Conservation (phyloP, 2,329 filamentous ascomycete genomes). For the Neophaeococcomyces mojaviensis region DNA sequence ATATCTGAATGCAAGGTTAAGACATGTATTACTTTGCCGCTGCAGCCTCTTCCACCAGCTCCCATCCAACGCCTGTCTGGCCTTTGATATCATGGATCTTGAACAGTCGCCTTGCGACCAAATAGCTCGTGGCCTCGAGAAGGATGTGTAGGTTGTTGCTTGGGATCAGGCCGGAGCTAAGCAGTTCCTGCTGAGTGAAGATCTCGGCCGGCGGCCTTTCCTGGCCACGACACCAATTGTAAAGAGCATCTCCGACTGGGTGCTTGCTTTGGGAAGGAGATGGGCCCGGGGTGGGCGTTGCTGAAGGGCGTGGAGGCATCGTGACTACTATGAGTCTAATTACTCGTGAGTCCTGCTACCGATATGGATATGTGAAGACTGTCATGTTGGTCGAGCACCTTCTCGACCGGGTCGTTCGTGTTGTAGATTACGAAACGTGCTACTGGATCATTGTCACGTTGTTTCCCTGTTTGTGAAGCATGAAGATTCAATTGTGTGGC, state of each 20-base stretch:
- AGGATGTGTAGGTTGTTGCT: constrained; percentile 36
- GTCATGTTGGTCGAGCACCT: constrained; percentile 19
- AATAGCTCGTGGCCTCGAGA: constrained; percentile 36
- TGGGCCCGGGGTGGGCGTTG: constrained; percentile 27
- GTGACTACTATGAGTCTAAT: constrained; percentile 6
- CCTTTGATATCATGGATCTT: constrained; percentile 35
- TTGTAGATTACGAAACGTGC: background rate
- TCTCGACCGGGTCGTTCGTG: constrained; percentile 3
- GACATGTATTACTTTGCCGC: constrained; percentile 23
- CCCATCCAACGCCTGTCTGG: constrained; percentile 39
- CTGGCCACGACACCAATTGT: constrained; percentile 35
- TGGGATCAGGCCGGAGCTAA: constrained; percentile 36
- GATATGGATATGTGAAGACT: constrained; percentile 19
- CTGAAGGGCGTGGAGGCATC: constrained; percentile 20
- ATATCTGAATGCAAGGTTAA: background rate
- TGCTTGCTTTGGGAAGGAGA: constrained; percentile 14
- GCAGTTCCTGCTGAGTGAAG: constrained; percentile 41
- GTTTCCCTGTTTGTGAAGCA: background rate
- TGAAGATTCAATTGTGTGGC: background rate
- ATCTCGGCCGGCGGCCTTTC: constrained; percentile 35
- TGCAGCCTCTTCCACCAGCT: constrained; percentile 41
- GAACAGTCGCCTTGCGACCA: constrained; percentile 41
- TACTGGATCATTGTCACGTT: constrained; percentile 6
- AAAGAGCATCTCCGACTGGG: constrained; percentile 36
- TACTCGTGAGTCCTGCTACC: constrained; percentile 15